Conservation (phyloP, 108 stramenopile genomes). For the Cylindrotheca closterium region DNA sequence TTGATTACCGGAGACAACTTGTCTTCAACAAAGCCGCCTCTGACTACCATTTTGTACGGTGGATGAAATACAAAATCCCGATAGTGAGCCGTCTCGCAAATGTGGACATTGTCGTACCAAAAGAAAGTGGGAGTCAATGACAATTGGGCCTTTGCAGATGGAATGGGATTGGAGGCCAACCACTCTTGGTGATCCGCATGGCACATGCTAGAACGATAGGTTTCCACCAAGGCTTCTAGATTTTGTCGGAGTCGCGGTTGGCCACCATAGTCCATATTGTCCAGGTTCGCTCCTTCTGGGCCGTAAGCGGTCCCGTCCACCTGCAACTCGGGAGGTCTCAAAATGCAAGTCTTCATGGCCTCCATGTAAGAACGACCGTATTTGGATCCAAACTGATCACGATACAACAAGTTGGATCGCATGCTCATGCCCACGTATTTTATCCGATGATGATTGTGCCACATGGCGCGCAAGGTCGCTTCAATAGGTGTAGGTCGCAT, state of each 20-base stretch:
- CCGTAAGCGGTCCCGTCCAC: slow-evolving; percentile 55
- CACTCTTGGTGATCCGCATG: slow-evolving; percentile 44
- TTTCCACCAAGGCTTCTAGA: slow-evolving; percentile 37
- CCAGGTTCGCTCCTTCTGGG: slow-evolving; percentile 46
- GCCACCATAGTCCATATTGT: slow-evolving; percentile 31
- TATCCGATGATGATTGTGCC: slow-evolving; percentile 39
- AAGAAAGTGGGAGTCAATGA: slow-evolving; percentile 79
- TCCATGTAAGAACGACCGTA: slow-evolving; percentile 59
- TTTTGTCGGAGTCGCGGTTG: slow-evolving; percentile 40
- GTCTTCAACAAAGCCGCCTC: slow-evolving; percentile 88
- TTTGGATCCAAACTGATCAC: slow-evolving; percentile 67
- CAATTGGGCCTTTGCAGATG: slow-evolving; percentile 51
- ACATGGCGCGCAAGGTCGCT: slow-evolving; percentile 64
- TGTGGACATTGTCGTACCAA: slow-evolving; percentile 90
- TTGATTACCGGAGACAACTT: slow-evolving; percentile 68
- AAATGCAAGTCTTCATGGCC: slow-evolving; percentile 45
- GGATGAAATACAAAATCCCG: slow-evolving; percentile 83
- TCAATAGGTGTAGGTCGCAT: slow-evolving; percentile 70
- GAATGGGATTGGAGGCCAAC: slow-evolving; percentile 30
- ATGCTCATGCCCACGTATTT: slow-evolving; percentile 84
- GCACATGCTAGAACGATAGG: slow-evolving; percentile 54
- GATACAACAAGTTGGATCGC: slow-evolving; percentile 74
- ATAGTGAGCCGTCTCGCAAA: slow-evolving; percentile 74
- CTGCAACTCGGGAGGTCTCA: slow-evolving; percentile 62
- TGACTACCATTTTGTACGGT: slow-evolving; percentile 68